Conservation (phyloP, 441 rosid species). For the Gossypium davidsonii region DNA sequence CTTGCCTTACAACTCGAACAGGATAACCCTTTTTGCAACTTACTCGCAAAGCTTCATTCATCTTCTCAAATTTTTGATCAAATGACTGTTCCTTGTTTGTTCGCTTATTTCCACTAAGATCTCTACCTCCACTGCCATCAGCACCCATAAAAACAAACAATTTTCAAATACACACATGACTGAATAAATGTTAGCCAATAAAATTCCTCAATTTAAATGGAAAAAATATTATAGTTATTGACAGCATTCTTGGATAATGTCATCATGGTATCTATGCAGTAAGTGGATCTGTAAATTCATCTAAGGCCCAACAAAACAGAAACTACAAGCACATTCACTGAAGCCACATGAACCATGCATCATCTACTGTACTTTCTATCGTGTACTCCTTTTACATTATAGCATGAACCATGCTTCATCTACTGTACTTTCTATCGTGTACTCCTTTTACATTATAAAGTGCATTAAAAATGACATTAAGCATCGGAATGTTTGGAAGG, state of each 20-base stretch:
- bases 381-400: neutral
- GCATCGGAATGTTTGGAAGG: neutral
- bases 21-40: slow-evolving; percentile 68
- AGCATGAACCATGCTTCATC: neutral
- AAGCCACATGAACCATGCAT: neutral
- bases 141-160: slow-evolving; percentile 12
- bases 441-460: neutral
- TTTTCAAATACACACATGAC: neutral
- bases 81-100: slow-evolving; percentile 61
- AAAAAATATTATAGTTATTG: neutral
- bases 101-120: slow-evolving; percentile 51
- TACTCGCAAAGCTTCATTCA: slow-evolving; percentile 49
- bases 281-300: neutral
- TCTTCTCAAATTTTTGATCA: slow-evolving; percentile 46
- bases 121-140: slow-evolving; percentile 53
- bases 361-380: neutral
- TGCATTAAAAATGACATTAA: neutral
- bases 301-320: neutral
- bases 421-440: neutral
- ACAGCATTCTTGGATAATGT: neutral
- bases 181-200: too few species aligned
- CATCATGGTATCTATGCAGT: neutral
- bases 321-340: neutral
- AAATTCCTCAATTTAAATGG: neutral
- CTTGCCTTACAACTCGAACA: slow-evolving; percentile 61